Percentiles rank a stretch among this genome's conserved stretches.
These are phyloP conservation scores for Aureobasidium melanogenum DNA, from an alignment of 2,329 filamentous ascomycete genomes.

Conservation along the genomic window DNA sequence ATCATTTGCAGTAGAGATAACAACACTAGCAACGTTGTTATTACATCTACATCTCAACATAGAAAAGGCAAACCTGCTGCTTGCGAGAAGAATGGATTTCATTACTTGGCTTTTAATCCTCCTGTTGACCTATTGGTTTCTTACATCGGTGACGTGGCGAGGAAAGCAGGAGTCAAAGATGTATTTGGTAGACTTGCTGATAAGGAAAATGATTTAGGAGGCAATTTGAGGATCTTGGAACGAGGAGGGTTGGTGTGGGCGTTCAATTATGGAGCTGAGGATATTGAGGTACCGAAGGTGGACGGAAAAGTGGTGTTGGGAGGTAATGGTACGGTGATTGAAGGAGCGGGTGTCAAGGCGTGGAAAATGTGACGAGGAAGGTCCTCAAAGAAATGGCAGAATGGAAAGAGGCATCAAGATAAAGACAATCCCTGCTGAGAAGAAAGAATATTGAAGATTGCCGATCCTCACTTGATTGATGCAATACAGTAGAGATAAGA, in stretches of 20 bases:
- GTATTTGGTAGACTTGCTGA: constrained; percentile 13
- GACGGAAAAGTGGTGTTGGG: constrained; percentile 15
- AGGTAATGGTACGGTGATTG: constrained; percentile 11
- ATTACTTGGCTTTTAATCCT: constrained; percentile 19
- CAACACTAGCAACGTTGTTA: constrained; percentile 14
- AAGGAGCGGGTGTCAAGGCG: constrained; percentile 16
- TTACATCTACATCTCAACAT: constrained; percentile 17
- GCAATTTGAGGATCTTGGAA: constrained; percentile 16
- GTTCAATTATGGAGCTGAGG: constrained; percentile 18
- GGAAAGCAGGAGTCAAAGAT: constrained; percentile 15
- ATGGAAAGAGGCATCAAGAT: too few species aligned
- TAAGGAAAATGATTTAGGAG: constrained; percentile 17
- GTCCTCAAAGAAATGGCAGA: too few species aligned
- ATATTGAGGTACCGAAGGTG: constrained; percentile 13
- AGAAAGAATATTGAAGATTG: too few species aligned
- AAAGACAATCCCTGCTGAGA: too few species aligned
- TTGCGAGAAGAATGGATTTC: constrained; percentile 15
- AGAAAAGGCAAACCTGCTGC: constrained; percentile 17
- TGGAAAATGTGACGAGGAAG: constrained; percentile 17
- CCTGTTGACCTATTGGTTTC: constrained; percentile 16
- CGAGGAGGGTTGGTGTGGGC: constrained; percentile 19
- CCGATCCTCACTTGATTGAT: too few species aligned
- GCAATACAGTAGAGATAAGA: too few species aligned
- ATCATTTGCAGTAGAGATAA: constrained; percentile 15
- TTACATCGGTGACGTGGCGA: constrained; percentile 18